Percentiles rank a stretch among this genome's conserved stretches.
Conservation (phyloP, 768 basidiomycete genomes). For the Auricularia cornea region DNA sequence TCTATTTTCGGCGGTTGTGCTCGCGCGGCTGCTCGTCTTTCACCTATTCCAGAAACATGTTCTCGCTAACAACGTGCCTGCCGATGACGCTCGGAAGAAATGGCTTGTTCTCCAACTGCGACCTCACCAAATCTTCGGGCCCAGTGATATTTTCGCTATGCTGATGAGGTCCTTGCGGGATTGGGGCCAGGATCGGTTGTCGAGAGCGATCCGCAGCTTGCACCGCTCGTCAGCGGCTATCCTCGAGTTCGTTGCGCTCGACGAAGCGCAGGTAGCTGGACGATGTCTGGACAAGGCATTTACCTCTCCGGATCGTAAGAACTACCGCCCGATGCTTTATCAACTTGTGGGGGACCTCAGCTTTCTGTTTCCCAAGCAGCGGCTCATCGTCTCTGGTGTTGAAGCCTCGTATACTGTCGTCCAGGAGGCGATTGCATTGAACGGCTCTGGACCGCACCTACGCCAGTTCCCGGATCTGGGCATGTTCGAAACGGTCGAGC, state of each 20-base stretch:
- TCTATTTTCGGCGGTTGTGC: background rate
- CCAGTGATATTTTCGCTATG: background rate
- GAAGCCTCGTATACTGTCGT: background rate
- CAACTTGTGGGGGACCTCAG: background rate
- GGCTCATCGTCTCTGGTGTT: background rate
- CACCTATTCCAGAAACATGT: background rate
- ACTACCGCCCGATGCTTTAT: background rate
- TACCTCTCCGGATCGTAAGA: background rate
- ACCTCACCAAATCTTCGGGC: background rate
- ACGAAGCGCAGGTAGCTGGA: background rate
- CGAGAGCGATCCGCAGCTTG: background rate
- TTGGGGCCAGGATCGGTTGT: background rate
- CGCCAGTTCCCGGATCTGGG: background rate
- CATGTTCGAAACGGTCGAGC: background rate
- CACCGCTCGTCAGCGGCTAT: background rate
- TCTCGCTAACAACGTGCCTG: background rate
- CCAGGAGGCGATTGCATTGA: background rate
- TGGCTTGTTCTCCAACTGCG: background rate
- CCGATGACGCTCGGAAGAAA: background rate
- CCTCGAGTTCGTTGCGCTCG: background rate
- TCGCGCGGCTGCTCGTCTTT: background rate
- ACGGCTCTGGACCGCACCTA: background rate
- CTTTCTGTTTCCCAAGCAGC: background rate
- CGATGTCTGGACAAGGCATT: background rate
- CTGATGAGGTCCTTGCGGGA: background rate